Base-by-base conservation (phyloP, 129 eudicot species). In the Deinandra increscens region DNA sequence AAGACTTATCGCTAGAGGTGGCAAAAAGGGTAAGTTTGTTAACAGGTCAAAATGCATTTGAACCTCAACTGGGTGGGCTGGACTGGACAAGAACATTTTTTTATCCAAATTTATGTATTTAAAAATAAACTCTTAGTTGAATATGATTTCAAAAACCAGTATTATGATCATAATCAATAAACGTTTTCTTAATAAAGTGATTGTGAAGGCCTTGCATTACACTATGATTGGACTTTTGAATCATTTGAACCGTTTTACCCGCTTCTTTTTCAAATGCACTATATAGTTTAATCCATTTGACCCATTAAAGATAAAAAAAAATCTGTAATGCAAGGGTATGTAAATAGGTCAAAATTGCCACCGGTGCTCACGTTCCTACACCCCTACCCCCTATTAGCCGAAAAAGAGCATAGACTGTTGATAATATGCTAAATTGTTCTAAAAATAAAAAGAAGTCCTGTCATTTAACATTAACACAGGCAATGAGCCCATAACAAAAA, bases 281-380 rank as follows among this genome's bases (percentile, higher is more conserved):
- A 15, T 12, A 15, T 68, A n/a, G 17, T 26, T 26, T 26, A 26
- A 26, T 3, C 31, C 31, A 26, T 19, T 69, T 69, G 13, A 48
- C 38, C 51, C 42, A 9, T 19, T n/a, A 22, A 39, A 44, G 44
- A 44, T 7, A 5, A 4, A 18, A 10, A 0, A 12, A 13, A 65
- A 13, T 29, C 17, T n/a, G n/a, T n/a, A n/a, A 5, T 26, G 58
- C 42, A 9, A 66, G 10, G 29, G 8, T n/a, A 66, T 37, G 7
- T 66, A 46, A 44, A 3, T n/a, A 7, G 56, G 58, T 46, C 42
- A 69, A 37, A 66, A 51, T 53, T 50, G 33, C 19, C 34, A 18
- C 18, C 60, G 31, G 45, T 67, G 23, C 36, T 48, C 60, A 31
- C 9, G 5, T 33, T 22, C 54, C 70, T 65, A 23, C 55, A 54